Conservation (phyloP, 2,329 filamentous ascomycete genomes). For the Zymoseptoria brevis region DNA sequence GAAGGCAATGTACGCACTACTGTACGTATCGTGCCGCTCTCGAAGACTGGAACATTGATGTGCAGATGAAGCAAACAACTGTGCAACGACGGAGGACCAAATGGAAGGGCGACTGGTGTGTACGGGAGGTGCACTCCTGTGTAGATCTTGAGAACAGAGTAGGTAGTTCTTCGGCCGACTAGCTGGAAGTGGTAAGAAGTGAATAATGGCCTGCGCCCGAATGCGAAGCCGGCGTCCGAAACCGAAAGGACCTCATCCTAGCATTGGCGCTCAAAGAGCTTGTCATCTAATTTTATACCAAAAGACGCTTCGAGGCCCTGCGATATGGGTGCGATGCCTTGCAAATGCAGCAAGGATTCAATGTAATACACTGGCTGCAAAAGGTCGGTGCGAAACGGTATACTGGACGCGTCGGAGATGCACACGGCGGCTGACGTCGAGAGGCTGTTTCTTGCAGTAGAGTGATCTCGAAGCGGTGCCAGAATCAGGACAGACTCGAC, state of each 20-base stretch:
- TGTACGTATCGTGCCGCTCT: background rate
- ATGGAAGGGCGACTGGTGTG: too few species aligned
- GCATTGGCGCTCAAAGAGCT: background rate
- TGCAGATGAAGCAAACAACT: conserved; percentile 19
- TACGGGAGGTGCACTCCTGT: too few species aligned
- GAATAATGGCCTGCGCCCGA: too few species aligned
- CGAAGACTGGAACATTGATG: conserved; percentile 2
- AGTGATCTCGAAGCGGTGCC: background rate
- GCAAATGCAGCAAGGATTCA: conserved; percentile 3
- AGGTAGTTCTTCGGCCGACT: background rate
- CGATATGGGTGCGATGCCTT: conserved; percentile 9
- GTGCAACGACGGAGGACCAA: conserved; percentile 9
- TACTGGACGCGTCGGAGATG: conserved; percentile 10
- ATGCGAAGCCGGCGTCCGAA: background rate
- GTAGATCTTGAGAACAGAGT: too few species aligned
- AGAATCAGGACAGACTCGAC: background rate
- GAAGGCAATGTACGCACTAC: background rate
- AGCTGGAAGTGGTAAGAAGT: background rate
- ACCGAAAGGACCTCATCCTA: background rate
- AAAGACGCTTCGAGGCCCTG: conserved; percentile 7
- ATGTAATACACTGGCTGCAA: background rate
- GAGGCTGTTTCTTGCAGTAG: background rate
- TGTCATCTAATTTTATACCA: background rate
- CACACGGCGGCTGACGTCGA: conserved; percentile 5
- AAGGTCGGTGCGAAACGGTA: background rate